A percentile compares a stretch with the other conserved stretches of the same genome.
Conservation (phyloP, 2,329 filamentous ascomycete species). For the Talaromyces piceae region DNA sequence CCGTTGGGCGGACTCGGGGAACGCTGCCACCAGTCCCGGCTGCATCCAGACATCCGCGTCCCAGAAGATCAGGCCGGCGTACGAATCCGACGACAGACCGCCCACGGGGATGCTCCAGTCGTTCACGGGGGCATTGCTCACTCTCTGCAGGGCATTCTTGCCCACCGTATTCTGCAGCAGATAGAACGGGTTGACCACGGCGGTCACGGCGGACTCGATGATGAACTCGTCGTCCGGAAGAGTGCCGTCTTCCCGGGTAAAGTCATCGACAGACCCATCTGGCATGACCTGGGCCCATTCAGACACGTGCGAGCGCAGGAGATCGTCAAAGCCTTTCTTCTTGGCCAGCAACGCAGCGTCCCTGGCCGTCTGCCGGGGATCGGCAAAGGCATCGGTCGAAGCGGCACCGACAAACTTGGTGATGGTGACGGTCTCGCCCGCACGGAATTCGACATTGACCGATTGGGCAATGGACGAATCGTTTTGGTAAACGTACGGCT, state of each 20-base stretch:
- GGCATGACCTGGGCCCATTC: conserved; percentile 59
- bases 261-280: conserved; percentile 56
- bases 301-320: conserved; percentile 49
- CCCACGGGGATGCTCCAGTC: conserved; percentile 61
- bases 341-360: conserved; percentile 47
- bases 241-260: conserved; percentile 48
- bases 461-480: conserved; percentile 59
- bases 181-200: conserved; percentile 42
- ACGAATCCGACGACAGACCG: conserved; percentile 59
- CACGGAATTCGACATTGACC: conserved; percentile 46
- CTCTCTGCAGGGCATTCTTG: conserved; percentile 45
- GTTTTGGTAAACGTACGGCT: conserved; percentile 48
- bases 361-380: conserved; percentile 50
- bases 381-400: conserved; percentile 58
- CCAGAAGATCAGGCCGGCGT: conserved; percentile 60
- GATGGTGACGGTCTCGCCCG: conserved; percentile 48
- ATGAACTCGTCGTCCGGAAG: conserved; percentile 52
- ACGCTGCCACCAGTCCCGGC: conserved; percentile 56
- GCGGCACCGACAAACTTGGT: conserved; percentile 63
- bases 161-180: conserved; percentile 45
- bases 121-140: conserved; percentile 47
- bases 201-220: conserved; percentile 44
- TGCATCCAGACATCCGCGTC: conserved; percentile 63
- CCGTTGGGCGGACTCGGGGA: conserved; percentile 54
- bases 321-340: conserved; percentile 47